Evolutionary conservation across 352 stramenopile genomes (phyloP).

Genomic region (Pythium angustatum): DNA sequence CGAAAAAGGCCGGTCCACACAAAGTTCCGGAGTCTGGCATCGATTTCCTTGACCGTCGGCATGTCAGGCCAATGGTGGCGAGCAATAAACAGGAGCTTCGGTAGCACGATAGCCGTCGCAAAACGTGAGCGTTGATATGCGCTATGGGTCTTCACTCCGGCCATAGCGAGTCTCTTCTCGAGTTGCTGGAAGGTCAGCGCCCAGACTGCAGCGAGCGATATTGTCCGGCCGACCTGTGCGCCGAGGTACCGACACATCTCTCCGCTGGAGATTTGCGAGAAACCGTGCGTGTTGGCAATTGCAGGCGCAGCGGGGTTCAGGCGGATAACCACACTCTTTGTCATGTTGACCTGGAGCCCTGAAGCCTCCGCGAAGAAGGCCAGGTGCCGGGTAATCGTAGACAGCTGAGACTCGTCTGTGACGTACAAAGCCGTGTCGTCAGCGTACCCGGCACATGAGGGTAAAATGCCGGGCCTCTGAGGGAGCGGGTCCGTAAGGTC

Average conservation of each 20-base stretch:
- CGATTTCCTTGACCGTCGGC: too few species aligned
- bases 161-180: background rate
- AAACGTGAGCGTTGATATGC: too few species aligned
- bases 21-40: too few species aligned
- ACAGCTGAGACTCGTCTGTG: background rate
- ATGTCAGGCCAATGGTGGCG: too few species aligned
- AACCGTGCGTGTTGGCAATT: background rate
- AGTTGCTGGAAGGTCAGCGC: background rate
- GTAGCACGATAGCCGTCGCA: too few species aligned
- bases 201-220: background rate
- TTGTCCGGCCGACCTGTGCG: background rate
- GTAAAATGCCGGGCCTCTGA: background rate
- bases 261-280: background rate
- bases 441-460: background rate
- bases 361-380: background rate
- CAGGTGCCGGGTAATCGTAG: background rate
- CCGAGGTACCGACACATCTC: background rate
- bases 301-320: background rate
- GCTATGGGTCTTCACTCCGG: background rate
- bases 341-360: background rate
- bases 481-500: background rate
- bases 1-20: too few species aligned
- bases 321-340: background rate
- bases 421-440: background rate
- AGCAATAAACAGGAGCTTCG: too few species aligned